These are phyloP conservation scores for Canariomyces notabilis DNA, from an alignment of 2,329 filamentous ascomycete species.

Conservation along the genomic window DNA sequence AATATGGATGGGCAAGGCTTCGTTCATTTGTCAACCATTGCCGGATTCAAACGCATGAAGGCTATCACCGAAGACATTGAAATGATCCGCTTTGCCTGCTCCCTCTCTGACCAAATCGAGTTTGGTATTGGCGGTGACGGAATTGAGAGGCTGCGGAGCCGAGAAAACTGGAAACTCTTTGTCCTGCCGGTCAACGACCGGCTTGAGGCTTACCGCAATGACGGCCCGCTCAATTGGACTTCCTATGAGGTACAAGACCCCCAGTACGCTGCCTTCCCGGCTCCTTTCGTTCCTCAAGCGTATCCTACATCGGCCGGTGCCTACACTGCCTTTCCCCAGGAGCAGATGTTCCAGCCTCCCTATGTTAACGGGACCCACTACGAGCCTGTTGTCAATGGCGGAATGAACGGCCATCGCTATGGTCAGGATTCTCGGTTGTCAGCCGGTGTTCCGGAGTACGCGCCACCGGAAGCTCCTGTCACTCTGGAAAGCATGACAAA, in stretches of 20 bases:
- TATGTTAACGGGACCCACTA: slow-evolving; percentile 31
- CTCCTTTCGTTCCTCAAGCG: slow-evolving; percentile 17
- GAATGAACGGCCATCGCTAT: slow-evolving; percentile 36
- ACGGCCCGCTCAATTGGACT: slow-evolving; percentile 50
- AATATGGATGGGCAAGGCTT: slow-evolving; percentile 97
- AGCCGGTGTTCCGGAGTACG: slow-evolving; percentile 59
- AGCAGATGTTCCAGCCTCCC: slow-evolving; percentile 28
- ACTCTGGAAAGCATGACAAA: slow-evolving; percentile 31
- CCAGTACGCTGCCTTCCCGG: slow-evolving; percentile 27
- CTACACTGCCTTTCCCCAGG: slow-evolving; percentile 27
- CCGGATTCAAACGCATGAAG: slow-evolving; percentile 81
- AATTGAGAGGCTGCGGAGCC: slow-evolving; percentile 69
- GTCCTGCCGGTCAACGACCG: slow-evolving; percentile 68
- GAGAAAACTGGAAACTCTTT: slow-evolving; percentile 74
- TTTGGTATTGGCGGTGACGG: slow-evolving; percentile 70
- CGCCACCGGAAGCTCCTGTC: slow-evolving; percentile 34
- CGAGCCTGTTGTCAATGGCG: slow-evolving; percentile 29
- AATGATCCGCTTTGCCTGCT: slow-evolving; percentile 68
- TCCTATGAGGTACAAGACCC: slow-evolving; percentile 23
- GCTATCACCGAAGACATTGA: slow-evolving; percentile 66
- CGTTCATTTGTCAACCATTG: slow-evolving; percentile 72
- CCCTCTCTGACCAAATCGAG: slow-evolving; percentile 68
- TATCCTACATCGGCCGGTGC: slow-evolving; percentile 27
- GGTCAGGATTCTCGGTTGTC: slow-evolving; percentile 50
- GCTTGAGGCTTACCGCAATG: slow-evolving; percentile 66